Evolutionary conservation across 257 asterid species (phyloP), one percentile per base, ranked within the genome.

Genomic region (Fraxinus anomala): DNA sequence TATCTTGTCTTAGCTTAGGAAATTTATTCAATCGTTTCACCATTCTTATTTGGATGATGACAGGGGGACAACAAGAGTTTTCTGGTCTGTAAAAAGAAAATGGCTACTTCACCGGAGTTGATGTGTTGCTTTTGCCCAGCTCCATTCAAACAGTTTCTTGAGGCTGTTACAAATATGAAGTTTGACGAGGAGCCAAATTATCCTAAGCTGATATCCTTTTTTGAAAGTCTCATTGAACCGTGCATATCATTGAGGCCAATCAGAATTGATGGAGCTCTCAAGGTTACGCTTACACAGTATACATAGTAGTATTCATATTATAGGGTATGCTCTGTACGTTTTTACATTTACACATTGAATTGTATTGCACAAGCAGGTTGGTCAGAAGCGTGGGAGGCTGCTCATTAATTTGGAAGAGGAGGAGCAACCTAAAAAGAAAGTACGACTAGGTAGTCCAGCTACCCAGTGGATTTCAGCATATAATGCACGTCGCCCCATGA

Each of bases 121-220:
- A 93, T 95, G 99, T 93, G 98, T 79, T 93, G 99, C 89, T 95
- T 93, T 87, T 95, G 99, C 86, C 98, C 99, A 7, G 84, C 93
- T 56, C 97, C 99, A 16, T 95, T 95, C 83, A 95, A 88, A 80
- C 94, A 74, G 79, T 95, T 95, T 74, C 97, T 91, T 68, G 99
- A 95, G 87, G 94, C 96, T 78, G 99, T 95, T 75, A 85, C 97
- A 47, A 95, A 93, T 83, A 93, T 95, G 99, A 95, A 95, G 85
- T 95, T 95, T 80, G 99, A 95, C 0, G 99, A 95, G 92, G 99
- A 95, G 86, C 99, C 98, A 37, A 93, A 95, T 85, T 95, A 95
- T 87, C 78, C 97, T 21, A 96, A 89, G 83, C 85, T 93, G 83
- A 90, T 96, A 81, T 84, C 97, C 17, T 85, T 88, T 75, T 96